Percentiles rank a stretch among this genome's conserved stretches.
phyloP scores from a whole-genome alignment of 768 basidiomycete species.

The Tricholoma matsutake region DNA sequence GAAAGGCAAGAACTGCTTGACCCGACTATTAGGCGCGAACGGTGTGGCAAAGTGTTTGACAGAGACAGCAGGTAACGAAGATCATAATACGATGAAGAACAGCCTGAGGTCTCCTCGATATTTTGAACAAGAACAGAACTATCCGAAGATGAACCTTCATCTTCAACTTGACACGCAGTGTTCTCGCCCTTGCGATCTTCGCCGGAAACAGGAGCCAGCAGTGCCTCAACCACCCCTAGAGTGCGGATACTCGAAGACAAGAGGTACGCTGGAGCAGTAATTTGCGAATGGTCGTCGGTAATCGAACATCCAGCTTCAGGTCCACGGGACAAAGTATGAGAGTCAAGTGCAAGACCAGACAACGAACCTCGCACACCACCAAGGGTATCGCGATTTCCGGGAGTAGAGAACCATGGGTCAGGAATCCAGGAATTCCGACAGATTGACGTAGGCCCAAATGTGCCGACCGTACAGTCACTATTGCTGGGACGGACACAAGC shows the following conservation, averaged over 20 bases:
- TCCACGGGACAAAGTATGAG: not conserved
- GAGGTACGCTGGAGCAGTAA: not conserved
- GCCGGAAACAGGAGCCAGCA: not conserved
- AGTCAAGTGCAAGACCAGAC: not conserved
- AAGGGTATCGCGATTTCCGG: constrained; percentile 1
- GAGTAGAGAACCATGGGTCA: constrained; percentile 2
- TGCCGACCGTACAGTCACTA: constrained; percentile 17
- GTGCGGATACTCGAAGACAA: not conserved
- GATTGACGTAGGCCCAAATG: constrained; percentile 24
- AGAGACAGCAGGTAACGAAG: not conserved
- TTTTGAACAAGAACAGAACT: not conserved
- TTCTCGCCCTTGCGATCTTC: not conserved
- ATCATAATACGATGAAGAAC: not conserved
- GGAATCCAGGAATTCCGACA: constrained; percentile 7
- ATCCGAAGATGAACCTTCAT: not conserved
- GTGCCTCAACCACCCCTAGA: not conserved
- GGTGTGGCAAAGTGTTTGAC: not conserved
- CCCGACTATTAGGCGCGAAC: not conserved
- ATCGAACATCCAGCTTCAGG: not conserved
- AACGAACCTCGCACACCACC: not conserved
- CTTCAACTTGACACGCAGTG: not conserved
- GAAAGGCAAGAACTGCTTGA: not conserved
- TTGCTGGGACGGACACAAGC: not conserved
- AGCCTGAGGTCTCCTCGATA: not conserved
- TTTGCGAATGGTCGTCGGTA: not conserved